Evolutionary conservation across 108 stramenopile species (phyloP), one percentile per base, ranked within the genome.

Genomic region (Nitzschia palea): DNA sequence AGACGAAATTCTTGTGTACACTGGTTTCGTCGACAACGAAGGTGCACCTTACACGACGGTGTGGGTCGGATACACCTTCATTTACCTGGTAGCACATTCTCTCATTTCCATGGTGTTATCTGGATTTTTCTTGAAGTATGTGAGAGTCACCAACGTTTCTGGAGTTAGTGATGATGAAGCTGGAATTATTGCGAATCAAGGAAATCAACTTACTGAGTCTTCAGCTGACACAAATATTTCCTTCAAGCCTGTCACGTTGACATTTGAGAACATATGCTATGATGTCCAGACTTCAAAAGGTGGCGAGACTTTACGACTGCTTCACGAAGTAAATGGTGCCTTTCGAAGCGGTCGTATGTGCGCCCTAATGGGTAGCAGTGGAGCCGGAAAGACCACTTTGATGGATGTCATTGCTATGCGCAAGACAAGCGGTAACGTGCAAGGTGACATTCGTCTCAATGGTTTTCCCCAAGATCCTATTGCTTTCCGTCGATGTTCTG

Each of bases 391-490:
- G 35, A 74, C 73, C 32, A 70, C 65, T 3, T 56, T 82, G 50
- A 70, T 82, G 76, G 85, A 89, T 73, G 85, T 86, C 29, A 86
- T 90, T 42, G 88, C 88, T 0, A 55, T 90, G 68, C 58, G 88
- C 58, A 90, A 90, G 44, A 79, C 50, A 2, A 65, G 81, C 8
- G 85, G 82, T 32, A 69, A 65, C 26, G 71, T 89, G 22, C 56
- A 70, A 25, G 91, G 91, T 33, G 82, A 88, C 15, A 72, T 93
- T 47, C 76, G 72, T 6, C 44, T 90, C 10, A 87, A 87, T 42
- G 89, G 89, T 33, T 81, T 65, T 56, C 56, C 62, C 14, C 86
- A 90, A 70, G 86, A 90, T 36, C 51, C 75, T 45, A 65, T 58
- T 23, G 76, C 81, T 2, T 90, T 90, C 43, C 70, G 86, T 22